Conservation (phyloP, 192 early-diverging fungal genomes). For the Coemansia sp. region DNA sequence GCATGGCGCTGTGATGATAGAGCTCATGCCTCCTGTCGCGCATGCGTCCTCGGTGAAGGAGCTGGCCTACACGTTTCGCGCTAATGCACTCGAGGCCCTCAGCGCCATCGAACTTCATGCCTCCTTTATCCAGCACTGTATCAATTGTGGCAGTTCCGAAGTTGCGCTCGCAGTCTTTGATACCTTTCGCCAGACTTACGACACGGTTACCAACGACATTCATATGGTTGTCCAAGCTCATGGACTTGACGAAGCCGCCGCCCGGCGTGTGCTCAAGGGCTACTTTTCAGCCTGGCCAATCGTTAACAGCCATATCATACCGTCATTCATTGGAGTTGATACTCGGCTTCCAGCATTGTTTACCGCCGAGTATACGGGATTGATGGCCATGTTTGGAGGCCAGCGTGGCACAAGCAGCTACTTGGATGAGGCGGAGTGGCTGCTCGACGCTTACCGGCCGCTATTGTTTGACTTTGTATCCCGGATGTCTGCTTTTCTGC, state of each 20-base stretch:
- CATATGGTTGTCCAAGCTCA: conserved; percentile 20
- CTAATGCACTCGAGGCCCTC: not conserved
- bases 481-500: conserved; percentile 70
- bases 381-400: conserved; percentile 91
- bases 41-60: not conserved
- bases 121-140: conserved; percentile 16
- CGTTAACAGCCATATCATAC: not conserved
- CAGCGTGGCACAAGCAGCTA: conserved; percentile 87
- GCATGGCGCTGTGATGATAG: not conserved
- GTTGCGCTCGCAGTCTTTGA: conserved; percentile 15
- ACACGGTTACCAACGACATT: conserved; percentile 5
- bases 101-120: conserved; percentile 19
- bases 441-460: conserved; percentile 74
- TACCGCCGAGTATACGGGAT: conserved; percentile 50
- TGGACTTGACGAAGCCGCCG: conserved; percentile 9
- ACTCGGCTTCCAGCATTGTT: conserved; percentile 20
- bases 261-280: conserved; percentile 21
- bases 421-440: conserved; percentile 77
- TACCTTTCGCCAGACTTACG: not conserved
- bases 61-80: not conserved
- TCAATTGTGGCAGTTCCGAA: not conserved
- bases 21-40: not conserved
- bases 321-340: not conserved
- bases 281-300: conserved; percentile 29
- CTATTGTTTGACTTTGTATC: conserved; percentile 70